Evolutionary conservation across 768 basidiomycete genomes (phyloP).

Genomic region (Hydnomerulius pinastri): DNA sequence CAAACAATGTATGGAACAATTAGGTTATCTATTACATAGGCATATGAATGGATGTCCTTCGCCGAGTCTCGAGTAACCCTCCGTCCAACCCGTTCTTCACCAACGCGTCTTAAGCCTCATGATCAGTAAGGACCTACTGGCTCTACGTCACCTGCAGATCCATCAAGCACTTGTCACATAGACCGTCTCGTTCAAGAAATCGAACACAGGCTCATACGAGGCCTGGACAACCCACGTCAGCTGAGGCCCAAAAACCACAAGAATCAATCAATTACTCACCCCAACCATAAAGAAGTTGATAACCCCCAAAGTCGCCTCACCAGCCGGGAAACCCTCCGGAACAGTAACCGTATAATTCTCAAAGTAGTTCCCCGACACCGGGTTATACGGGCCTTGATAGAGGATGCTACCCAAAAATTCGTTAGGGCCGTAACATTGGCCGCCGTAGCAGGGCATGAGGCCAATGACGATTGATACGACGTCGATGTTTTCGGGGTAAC

Average conservation of each 20-base stretch:
- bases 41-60: no score
- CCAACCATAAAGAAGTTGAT: conserved; percentile 42
- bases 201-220: conserved; percentile 7
- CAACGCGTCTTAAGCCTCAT: no score
- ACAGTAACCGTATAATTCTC: conserved; percentile 36
- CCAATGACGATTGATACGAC: conserved; percentile 34
- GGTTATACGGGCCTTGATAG: conserved; percentile 37
- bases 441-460: conserved; percentile 25
- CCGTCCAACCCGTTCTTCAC: no score
- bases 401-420: conserved; percentile 32
- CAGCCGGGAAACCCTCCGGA: conserved; percentile 27
- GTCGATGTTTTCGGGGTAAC: conserved; percentile 24
- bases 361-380: conserved; percentile 15
- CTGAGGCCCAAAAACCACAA: background rate
- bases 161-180: conserved; percentile 8
- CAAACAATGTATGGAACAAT: no score
- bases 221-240: conserved; percentile 13
- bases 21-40: no score
- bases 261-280: conserved; percentile 29
- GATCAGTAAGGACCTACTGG: no score
- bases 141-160: no score
- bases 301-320: conserved; percentile 37
- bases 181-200: conserved; percentile 26
- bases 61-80: no score
- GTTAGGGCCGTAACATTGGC: conserved; percentile 24